Conservation (phyloP, 2,329 filamentous ascomycete genomes). For the Sporothrix mexicana region DNA sequence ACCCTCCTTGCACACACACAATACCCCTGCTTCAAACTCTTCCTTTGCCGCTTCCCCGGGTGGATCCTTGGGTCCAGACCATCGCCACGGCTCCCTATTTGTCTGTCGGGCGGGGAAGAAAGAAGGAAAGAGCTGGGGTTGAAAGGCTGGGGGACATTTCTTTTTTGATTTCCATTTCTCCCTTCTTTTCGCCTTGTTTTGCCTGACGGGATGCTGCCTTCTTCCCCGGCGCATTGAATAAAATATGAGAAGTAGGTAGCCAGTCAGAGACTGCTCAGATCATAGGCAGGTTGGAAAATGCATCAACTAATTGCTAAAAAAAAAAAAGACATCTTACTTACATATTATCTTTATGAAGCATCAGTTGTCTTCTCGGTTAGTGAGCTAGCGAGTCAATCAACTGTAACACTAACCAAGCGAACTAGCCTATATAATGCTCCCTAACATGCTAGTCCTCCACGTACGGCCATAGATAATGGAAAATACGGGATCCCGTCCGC, state of each 20-base stretch:
- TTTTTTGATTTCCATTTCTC: neutral
- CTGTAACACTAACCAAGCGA: no score
- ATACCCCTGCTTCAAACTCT: neutral
- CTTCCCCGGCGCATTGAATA: neutral
- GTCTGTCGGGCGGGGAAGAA: slow-evolving; percentile 2
- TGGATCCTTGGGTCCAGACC: neutral
- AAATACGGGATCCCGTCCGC: no score
- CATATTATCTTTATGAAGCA: no score
- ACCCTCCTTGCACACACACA: neutral
- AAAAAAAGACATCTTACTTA: no score
- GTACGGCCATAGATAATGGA: no score
- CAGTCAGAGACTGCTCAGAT: no score
- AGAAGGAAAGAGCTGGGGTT: neutral
- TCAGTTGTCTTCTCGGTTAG: no score
- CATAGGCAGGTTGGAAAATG: no score
- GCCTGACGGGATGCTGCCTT: neutral
- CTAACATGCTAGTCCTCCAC: no score
- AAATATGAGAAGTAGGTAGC: neutral
- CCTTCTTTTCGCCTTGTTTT: neutral
- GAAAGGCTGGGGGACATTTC: neutral
- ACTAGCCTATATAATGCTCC: no score
- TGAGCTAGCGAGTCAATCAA: no score
- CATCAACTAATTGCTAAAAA: no score
- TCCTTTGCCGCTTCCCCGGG: neutral
- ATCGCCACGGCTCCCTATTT: neutral